Conservation (phyloP, 192 early-diverging fungal genomes). For the Mortierella claussenii region DNA sequence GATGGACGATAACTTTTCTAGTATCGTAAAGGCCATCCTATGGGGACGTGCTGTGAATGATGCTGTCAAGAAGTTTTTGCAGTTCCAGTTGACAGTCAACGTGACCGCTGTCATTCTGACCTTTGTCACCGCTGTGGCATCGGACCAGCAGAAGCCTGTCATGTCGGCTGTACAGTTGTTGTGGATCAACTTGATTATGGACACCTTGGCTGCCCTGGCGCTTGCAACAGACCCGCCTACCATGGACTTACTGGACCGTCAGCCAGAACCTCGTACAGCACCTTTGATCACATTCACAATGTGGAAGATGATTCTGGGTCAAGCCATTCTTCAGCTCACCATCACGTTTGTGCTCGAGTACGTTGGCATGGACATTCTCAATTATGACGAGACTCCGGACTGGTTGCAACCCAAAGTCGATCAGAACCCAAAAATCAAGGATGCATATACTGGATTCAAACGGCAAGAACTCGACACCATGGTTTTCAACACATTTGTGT, state of each 20-base stretch:
- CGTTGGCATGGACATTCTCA: constrained; percentile 65
- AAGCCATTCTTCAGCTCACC: constrained; percentile 89
- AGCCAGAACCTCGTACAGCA: constrained; percentile 83
- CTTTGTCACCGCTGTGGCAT: constrained; percentile 78
- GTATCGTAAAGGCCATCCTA: constrained; percentile 95
- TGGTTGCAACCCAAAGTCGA: constrained; percentile 4
- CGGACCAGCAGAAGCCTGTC: constrained; percentile 76
- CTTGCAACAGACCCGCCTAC: constrained; percentile 96
- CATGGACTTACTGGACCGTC: constrained; percentile 83
- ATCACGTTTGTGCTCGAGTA: constrained; percentile 84
- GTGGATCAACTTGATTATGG: constrained; percentile 99
- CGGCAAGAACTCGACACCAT: constrained; percentile 70
- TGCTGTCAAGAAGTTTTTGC: constrained; percentile 96
- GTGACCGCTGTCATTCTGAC: constrained; percentile 87
- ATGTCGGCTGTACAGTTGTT: constrained; percentile 96
- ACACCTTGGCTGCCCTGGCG: constrained; percentile 97
- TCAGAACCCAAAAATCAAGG: constrained; percentile 9
- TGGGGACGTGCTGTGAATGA: constrained; percentile 99
- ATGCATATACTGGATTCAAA: constrained; percentile 27
- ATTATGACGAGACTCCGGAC: constrained; percentile 49
- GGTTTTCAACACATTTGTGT: constrained; percentile 94
- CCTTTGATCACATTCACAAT: constrained; percentile 89
- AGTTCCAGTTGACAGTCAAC: constrained; percentile 99
- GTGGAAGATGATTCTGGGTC: constrained; percentile 97
- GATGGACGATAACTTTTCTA: constrained; percentile 99